Conservation (phyloP, 202 grass and related monocot genomes). For the Carex arenaria region DNA sequence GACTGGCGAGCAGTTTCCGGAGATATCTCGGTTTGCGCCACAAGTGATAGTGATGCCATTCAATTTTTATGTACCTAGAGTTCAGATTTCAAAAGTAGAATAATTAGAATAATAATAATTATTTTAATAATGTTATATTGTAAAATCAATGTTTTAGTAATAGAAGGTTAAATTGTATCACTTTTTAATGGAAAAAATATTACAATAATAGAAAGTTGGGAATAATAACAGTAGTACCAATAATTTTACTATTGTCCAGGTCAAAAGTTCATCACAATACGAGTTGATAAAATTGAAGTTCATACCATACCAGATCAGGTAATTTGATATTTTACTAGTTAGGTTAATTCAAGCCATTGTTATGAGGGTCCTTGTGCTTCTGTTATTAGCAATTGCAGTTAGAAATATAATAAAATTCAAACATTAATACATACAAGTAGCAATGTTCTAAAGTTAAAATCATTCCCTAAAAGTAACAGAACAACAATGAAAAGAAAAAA, state of each 20-base stretch:
- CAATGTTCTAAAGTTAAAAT: not conserved
- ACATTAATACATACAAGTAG: not conserved
- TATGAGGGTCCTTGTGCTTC: not conserved
- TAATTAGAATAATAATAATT: not conserved
- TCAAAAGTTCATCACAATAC: not conserved
- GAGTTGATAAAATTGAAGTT: not conserved
- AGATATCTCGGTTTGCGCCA: conserved; percentile 25
- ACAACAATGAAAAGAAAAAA: not conserved
- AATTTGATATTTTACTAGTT: not conserved
- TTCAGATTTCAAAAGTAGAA: conserved; percentile 20
- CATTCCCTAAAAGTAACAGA: not conserved
- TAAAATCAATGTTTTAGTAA: conserved; percentile 23
- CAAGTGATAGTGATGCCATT: conserved; percentile 63
- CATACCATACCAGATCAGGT: not conserved
- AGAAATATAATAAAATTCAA: not conserved
- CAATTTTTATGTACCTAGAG: conserved; percentile 34
- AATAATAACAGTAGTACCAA: not conserved
- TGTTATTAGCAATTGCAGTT: not conserved
- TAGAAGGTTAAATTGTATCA: conserved; percentile 21
- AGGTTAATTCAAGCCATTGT: not conserved
- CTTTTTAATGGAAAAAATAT: conserved; percentile 7
- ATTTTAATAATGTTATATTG: not conserved
- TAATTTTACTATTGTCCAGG: not conserved
- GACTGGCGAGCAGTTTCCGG: conserved; percentile 58
- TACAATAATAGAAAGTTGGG: not conserved